Evolutionary conservation across 129 eudicot genomes (phyloP).

Genomic region (Tagetes erecta): DNA sequence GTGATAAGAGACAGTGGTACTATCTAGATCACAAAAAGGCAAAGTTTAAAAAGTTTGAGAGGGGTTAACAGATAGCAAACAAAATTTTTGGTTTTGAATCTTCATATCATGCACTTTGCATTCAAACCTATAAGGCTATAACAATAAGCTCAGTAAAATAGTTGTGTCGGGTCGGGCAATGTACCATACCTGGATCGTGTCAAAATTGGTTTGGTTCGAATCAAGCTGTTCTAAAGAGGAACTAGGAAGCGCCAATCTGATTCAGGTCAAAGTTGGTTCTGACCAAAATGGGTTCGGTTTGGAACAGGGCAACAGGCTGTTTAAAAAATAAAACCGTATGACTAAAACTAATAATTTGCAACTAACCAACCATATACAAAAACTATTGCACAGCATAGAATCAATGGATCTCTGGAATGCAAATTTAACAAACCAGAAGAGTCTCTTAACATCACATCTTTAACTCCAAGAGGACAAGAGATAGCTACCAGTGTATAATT

Average conservation of each 20-base stretch:
- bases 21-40: neutral
- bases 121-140: neutral
- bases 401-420: neutral
- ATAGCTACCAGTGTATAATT: neutral
- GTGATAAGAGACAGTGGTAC: neutral
- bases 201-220: neutral
- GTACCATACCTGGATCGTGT: neutral
- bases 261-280: neutral
- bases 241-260: neutral
- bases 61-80: neutral
- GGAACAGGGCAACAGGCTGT: neutral
- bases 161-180: neutral
- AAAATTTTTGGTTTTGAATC: neutral
- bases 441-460: neutral
- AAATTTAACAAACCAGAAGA: neutral
- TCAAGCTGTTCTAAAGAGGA: neutral
- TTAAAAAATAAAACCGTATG: constrained; percentile 14
- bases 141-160: neutral
- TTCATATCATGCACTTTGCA: neutral
- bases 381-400: too few relatives aligned
- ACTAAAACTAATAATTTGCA: constrained; percentile 16
- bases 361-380: constrained; percentile 27
- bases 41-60: neutral
- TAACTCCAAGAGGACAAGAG: neutral
- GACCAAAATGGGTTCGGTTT: neutral